A percentile compares a stretch with the other conserved stretches of the same genome.
phyloP scores from a whole-genome alignment of 768 basidiomycete genomes.

The Tylopilus sp. region DNA sequence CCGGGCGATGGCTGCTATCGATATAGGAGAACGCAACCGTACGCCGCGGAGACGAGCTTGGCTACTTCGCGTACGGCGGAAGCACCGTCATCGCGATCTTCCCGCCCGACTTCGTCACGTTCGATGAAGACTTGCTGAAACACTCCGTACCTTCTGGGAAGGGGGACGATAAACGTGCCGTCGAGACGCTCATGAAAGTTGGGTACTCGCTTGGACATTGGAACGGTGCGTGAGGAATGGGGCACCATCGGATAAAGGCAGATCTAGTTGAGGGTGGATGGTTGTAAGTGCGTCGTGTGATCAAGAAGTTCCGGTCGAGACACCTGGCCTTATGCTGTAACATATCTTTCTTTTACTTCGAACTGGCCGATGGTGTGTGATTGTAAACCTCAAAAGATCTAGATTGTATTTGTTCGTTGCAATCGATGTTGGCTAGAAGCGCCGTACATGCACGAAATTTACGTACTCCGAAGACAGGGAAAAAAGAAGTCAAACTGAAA shows the following conservation, averaged over 20 bases:
- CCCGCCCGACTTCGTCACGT: conserved; percentile 49
- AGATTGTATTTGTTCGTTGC: background rate
- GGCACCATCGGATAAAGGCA: background rate
- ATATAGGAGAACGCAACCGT: conserved; percentile 44
- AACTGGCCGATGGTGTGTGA: no score
- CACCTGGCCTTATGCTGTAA: no score
- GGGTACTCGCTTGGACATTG: conserved; percentile 29
- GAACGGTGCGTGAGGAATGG: conserved; percentile 13
- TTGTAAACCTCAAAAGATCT: no score
- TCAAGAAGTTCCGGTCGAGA: background rate
- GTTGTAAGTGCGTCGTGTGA: background rate
- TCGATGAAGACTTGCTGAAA: conserved; percentile 58
- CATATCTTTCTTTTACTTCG: no score
- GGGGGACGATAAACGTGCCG: conserved; percentile 24
- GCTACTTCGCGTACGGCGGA: conserved; percentile 74
- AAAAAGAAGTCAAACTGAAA: background rate
- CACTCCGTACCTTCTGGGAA: conserved; percentile 39
- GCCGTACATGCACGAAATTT: background rate
- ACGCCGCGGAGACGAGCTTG: conserved; percentile 64
- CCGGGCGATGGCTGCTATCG: no score
- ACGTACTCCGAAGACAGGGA: background rate
- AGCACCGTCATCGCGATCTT: conserved; percentile 65
- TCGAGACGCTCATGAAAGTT: conserved; percentile 67
- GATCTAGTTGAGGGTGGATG: background rate
- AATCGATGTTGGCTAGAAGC: background rate